phyloP scores from a whole-genome alignment of 805 yeast genomes.

The Debaryomyces prosopidis region DNA sequence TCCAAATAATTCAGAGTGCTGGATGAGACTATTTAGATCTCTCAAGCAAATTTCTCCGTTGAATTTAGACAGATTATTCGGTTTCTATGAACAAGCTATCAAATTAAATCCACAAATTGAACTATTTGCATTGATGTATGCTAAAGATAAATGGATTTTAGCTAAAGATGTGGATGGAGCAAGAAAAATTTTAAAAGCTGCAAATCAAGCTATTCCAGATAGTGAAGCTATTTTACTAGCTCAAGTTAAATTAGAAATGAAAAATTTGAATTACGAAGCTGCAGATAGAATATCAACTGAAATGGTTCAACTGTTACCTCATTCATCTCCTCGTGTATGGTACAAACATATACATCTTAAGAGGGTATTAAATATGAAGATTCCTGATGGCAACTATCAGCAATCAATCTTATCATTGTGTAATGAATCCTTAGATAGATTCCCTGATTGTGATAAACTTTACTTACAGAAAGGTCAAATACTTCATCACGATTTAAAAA shows the following conservation, averaged over 20 bases:
- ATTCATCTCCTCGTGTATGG: conserved; percentile 53
- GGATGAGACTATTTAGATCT: conserved; percentile 48
- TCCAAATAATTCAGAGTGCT: conserved; percentile 48
- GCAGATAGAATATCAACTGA: conserved; percentile 36
- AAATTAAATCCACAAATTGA: conserved; percentile 48
- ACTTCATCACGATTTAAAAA: conserved; percentile 32
- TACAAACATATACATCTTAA: conserved; percentile 46
- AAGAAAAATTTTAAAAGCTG: conserved; percentile 49
- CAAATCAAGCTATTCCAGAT: conserved; percentile 42
- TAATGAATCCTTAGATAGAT: conserved; percentile 48
- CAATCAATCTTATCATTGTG: conserved; percentile 20
- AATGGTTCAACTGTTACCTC: conserved; percentile 15
- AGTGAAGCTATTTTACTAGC: conserved; percentile 70
- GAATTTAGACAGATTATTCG: conserved; percentile 14
- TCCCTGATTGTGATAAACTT: conserved; percentile 52
- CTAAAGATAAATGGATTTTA: conserved; percentile 64
- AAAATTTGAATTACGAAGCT: conserved; percentile 36
- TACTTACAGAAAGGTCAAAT: conserved; percentile 64
- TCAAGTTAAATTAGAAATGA: conserved; percentile 61
- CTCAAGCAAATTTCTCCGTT: conserved; percentile 23
- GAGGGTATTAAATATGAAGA: conserved; percentile 11
- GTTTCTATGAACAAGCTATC: conserved; percentile 55
- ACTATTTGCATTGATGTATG: conserved; percentile 63
- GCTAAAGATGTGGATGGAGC: conserved; percentile 53
- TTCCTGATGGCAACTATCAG: conserved; percentile 3